phyloP scores from a whole-genome alignment of 2,329 filamentous ascomycete species.

The Mycocentrospora acerina region DNA sequence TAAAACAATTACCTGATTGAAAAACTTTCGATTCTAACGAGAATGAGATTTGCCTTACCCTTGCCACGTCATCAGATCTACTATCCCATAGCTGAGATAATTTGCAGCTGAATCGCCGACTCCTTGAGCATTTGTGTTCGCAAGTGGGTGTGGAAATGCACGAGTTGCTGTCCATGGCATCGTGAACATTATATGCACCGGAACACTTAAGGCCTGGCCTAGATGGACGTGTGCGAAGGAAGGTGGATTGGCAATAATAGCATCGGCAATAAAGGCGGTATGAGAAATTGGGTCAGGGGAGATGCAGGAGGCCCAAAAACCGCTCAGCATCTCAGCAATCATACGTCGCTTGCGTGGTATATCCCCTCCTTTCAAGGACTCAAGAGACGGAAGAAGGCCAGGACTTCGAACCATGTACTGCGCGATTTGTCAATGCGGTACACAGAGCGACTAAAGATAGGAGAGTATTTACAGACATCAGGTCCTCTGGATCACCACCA shows the following conservation, averaged over 20 bases:
- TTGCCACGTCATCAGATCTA: conserved; percentile 55
- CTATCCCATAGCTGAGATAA: conserved; percentile 48
- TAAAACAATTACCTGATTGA: too few relatives aligned
- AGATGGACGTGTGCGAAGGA: conserved; percentile 75
- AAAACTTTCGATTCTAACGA: too few relatives aligned
- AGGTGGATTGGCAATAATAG: conserved; percentile 76
- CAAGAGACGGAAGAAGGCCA: too few relatives aligned
- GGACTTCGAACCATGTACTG: too few relatives aligned
- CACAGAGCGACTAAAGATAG: conserved; percentile 19
- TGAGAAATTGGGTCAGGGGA: conserved; percentile 34
- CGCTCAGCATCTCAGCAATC: too few relatives aligned
- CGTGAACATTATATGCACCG: conserved; percentile 72
- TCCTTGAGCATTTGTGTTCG: conserved; percentile 45
- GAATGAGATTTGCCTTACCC: too few relatives aligned
- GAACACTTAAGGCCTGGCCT: conserved; percentile 70
- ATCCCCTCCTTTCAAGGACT: conserved; percentile 26
- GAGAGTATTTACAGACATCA: conserved; percentile 53
- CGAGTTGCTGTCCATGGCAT: conserved; percentile 54
- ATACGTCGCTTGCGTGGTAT: conserved; percentile 37
- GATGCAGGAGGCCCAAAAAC: conserved; percentile 35
- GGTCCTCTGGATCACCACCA: conserved; percentile 35
- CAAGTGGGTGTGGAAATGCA: conserved; percentile 53
- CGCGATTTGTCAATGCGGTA: conserved; percentile 1
- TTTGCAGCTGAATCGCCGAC: conserved; percentile 42
- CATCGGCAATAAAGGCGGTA: conserved; percentile 74